These are phyloP conservation scores for Juglanconis oblonga DNA, from an alignment of 2,329 filamentous ascomycete species.

Conservation along the genomic window DNA sequence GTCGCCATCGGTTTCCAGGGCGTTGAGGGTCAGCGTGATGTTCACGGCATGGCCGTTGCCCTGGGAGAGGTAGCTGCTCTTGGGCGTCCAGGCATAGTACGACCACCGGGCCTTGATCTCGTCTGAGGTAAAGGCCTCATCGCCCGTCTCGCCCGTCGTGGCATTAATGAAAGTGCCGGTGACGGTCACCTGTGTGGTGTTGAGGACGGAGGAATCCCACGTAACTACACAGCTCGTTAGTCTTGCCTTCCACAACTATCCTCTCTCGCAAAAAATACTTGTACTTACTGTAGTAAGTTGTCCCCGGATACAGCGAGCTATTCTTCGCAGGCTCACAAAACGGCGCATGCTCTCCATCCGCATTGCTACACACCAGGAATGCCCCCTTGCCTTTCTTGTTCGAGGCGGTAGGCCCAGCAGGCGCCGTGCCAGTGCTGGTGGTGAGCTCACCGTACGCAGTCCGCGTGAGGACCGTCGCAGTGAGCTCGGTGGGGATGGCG, in stretches of 20 bases:
- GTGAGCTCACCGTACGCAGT: slow-evolving; percentile 29
- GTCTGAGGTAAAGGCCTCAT: slow-evolving; percentile 31
- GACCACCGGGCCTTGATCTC: slow-evolving; percentile 41
- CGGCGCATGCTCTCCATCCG: slow-evolving; percentile 43
- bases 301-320: slow-evolving; percentile 41
- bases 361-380: slow-evolving; percentile 50
- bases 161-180: slow-evolving; percentile 39
- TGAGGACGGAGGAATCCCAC: slow-evolving; percentile 54
- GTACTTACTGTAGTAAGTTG: slow-evolving; percentile 49
- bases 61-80: slow-evolving; percentile 30
- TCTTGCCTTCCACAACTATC: slow-evolving; percentile 1
- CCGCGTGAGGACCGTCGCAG: slow-evolving; percentile 33
- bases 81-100: slow-evolving; percentile 46
- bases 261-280: not conserved
- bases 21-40: slow-evolving; percentile 46
- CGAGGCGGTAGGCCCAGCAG: slow-evolving; percentile 43
- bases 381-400: slow-evolving; percentile 41
- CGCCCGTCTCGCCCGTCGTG: slow-evolving; percentile 24
- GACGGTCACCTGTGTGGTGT: slow-evolving; percentile 36
- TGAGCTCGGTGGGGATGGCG: slow-evolving; percentile 38
- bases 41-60: slow-evolving; percentile 38
- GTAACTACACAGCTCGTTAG: slow-evolving; percentile 41
- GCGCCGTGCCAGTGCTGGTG: slow-evolving; percentile 37
- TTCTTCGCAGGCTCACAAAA: slow-evolving; percentile 49
- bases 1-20: slow-evolving; percentile 31